Conservation (phyloP, 2,329 filamentous ascomycete genomes). For the Penicillium sp. region DNA sequence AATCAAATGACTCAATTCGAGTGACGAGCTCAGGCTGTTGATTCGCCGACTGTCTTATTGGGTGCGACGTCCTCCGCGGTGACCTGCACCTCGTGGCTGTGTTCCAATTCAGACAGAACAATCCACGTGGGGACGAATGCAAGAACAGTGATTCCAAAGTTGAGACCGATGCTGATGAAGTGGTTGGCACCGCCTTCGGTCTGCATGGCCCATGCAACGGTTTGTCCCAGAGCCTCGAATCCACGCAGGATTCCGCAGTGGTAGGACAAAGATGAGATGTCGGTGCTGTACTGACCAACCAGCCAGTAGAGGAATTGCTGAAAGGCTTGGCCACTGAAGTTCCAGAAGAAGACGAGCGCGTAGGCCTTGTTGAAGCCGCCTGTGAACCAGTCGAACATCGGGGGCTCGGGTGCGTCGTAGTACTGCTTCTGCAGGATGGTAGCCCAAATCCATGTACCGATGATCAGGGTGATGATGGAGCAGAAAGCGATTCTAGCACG, state of each 20-base stretch:
- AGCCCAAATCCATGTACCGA: conserved; percentile 27
- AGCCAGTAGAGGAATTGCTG: conserved; percentile 30
- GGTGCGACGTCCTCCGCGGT: conserved; percentile 14
- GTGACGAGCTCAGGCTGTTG: conserved; percentile 1
- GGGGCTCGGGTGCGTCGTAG: conserved; percentile 19
- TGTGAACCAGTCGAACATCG: conserved; percentile 27
- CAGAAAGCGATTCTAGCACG: conserved; percentile 23
- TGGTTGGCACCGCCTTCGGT: conserved; percentile 24
- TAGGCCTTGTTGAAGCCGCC: conserved; percentile 25
- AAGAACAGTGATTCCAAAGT: conserved; percentile 27
- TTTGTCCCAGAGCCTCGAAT: conserved; percentile 27
- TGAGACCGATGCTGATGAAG: conserved; percentile 28
- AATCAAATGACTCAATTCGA: conserved; percentile 1
- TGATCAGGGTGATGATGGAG: conserved; percentile 18
- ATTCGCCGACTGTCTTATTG: conserved; percentile 2
- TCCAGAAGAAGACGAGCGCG: conserved; percentile 27
- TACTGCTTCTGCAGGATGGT: conserved; percentile 25
- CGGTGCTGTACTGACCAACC: conserved; percentile 27
- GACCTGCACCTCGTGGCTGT: conserved; percentile 26
- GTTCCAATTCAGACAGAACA: conserved; percentile 24
- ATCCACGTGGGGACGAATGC: conserved; percentile 26
- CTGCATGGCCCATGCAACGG: conserved; percentile 30
- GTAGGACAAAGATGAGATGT: conserved; percentile 26
- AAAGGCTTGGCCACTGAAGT: conserved; percentile 25
- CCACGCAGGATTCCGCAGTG: conserved; percentile 27